A percentile compares a stretch with the other conserved stretches of the same genome.
These are phyloP conservation scores for Clonostachys byssicola DNA, from an alignment of 2,329 filamentous ascomycete genomes.

Conservation along the genomic window DNA sequence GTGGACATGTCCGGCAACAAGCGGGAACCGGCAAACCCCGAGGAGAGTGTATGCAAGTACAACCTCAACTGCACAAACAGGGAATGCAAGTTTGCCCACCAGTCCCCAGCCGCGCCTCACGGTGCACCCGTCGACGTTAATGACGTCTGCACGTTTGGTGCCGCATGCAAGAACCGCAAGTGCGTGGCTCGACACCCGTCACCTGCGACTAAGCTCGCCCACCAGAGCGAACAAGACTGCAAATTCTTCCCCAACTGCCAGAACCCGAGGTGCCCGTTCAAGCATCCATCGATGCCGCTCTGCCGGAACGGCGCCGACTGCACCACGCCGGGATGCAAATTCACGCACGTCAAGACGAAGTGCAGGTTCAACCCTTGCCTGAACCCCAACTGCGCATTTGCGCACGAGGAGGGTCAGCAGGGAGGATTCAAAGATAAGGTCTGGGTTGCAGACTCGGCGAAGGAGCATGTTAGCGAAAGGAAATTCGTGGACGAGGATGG, in stretches of 20 bases:
- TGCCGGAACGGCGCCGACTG: conserved; percentile 93
- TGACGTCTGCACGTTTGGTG: conserved; percentile 80
- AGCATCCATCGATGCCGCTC: conserved; percentile 79
- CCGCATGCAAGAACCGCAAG: conserved; percentile 93
- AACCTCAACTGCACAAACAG: conserved; percentile 85
- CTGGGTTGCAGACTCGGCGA: conserved; percentile 65
- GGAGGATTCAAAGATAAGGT: conserved; percentile 84
- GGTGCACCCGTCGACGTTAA: conserved; percentile 73
- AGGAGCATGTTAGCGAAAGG: conserved; percentile 77
- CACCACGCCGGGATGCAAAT: conserved; percentile 77
- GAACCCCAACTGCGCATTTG: conserved; percentile 83
- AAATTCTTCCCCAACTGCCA: conserved; percentile 90
- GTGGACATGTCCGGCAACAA: conserved; percentile 55
- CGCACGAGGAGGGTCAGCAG: conserved; percentile 87
- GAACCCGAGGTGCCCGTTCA: conserved; percentile 83
- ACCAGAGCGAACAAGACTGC: conserved; percentile 82
- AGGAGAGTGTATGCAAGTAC: conserved; percentile 78
- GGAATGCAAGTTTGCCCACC: conserved; percentile 90
- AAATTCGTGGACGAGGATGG: conserved; percentile 75
- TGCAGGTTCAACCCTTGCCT: conserved; percentile 92
- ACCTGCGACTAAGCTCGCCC: conserved; percentile 72
- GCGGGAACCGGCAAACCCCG: conserved; percentile 51
- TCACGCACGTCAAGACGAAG: conserved; percentile 77
- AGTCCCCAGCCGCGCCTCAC: conserved; percentile 83
- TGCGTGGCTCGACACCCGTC: conserved; percentile 91